Conservation (phyloP, 2,329 filamentous ascomycete species). For the Trichophyton schoenleinii region DNA sequence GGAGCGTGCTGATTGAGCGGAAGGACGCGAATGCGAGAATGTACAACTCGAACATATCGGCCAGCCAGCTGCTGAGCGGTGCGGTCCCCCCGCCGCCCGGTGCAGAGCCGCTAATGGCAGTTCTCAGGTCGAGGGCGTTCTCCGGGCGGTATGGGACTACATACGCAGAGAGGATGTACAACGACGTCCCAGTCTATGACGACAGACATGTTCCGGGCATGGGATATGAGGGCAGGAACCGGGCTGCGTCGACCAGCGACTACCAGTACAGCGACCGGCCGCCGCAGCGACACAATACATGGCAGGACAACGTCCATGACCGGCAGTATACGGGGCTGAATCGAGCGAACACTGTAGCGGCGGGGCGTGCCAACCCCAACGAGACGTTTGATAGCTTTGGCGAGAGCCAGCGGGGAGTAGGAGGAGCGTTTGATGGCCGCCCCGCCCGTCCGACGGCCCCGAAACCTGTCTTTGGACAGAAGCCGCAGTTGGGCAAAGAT, state of each 20-base stretch:
- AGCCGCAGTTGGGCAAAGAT: slow-evolving; percentile 39
- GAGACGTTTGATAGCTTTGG: slow-evolving; percentile 23
- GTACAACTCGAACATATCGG: slow-evolving; percentile 72
- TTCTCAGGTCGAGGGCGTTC: slow-evolving; percentile 78
- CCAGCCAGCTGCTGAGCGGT: slow-evolving; percentile 68
- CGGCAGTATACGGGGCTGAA: slow-evolving; percentile 23
- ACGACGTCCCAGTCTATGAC: slow-evolving; percentile 83
- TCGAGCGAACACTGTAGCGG: slow-evolving; percentile 22
- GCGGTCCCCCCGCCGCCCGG: slow-evolving; percentile 64
- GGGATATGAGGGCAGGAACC: slow-evolving; percentile 61
- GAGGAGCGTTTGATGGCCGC: slow-evolving; percentile 43
- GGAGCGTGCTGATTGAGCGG: slow-evolving; percentile 82
- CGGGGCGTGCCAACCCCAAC: slow-evolving; percentile 20
- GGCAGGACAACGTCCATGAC: slow-evolving; percentile 39
- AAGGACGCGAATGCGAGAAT: slow-evolving; percentile 95
- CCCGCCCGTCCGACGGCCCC: slow-evolving; percentile 74
- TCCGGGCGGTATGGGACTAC: slow-evolving; percentile 45
- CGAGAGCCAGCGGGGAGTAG: neutral
- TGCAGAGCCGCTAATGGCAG: slow-evolving; percentile 69
- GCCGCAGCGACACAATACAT: slow-evolving; percentile 36
- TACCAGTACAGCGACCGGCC: slow-evolving; percentile 45
- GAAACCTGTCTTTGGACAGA: slow-evolving; percentile 64
- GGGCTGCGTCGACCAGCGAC: slow-evolving; percentile 39
- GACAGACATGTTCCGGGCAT: slow-evolving; percentile 61
- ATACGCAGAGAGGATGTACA: slow-evolving; percentile 64